Evolutionary conservation across 306 rosid genomes (phyloP), one percentile per base, ranked within the genome.

Genomic region (Prinsepia uniflora): DNA sequence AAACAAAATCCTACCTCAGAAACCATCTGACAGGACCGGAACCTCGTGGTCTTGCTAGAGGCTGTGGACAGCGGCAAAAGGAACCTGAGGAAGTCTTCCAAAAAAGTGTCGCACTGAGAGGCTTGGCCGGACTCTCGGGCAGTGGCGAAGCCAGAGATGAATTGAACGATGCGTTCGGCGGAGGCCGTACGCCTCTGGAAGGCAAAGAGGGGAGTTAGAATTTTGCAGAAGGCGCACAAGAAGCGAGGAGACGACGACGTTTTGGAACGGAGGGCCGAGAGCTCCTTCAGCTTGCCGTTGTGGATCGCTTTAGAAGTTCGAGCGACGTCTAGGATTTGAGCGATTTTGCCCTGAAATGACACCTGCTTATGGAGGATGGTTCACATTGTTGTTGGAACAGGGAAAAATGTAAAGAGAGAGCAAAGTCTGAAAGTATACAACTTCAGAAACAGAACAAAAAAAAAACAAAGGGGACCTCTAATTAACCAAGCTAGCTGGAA

Each of bases 241-340:
- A 94, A 92, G 1, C 39, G 72, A 19, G 81, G 50, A 5, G 72
- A 67, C 0, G 89, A 83, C 40, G 74, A 12, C 71, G 89, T 74
- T 68, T 82, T 84, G 59, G 88, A 84, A 64, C 85, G 90, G 62
- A 91, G 85, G 71, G 86, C 76, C 0, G 80, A 74, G 20, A 94
- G 89, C 75, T 94, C 97, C 84, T 89, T 94, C 80, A 85, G 92
- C 78, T 91, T 94, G 50, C 99, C 89, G 85, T 86, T 87, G 84
- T 90, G 96, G 7, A 77, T 86, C 39, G 96, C 99, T 78, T 73
- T 83, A 1, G 99, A 94, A 17, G 80, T 68, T 43, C 92, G 84
- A 34, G 81, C 86, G 68, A 91, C 97, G 73, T 87, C 89, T 22
- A 94, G 73, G 58, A 89, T 84, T 40, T 76, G 77, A 0, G 90